Conservation (phyloP, 352 stramenopile genomes). For the Aphanomyces invadans region DNA sequence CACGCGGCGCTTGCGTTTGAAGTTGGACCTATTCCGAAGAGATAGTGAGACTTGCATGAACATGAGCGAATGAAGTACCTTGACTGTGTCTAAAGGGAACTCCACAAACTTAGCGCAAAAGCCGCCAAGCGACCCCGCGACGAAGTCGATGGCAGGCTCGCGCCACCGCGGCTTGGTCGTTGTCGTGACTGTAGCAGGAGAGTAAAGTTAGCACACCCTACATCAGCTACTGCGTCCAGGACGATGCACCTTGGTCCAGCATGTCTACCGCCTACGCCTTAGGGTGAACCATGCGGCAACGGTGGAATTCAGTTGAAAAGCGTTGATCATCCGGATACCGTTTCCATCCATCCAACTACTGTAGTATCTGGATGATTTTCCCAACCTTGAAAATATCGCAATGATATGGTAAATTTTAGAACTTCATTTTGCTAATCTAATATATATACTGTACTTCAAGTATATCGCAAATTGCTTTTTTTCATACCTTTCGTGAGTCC, state of each 20-base stretch:
- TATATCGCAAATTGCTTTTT: too few species aligned
- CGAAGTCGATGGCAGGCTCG: conserved; percentile 19
- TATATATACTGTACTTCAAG: too few species aligned
- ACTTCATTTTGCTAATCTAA: too few species aligned
- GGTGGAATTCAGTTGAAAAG: not conserved
- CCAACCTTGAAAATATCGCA: too few species aligned
- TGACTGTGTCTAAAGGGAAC: conserved; percentile 26
- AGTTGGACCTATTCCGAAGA: conserved; percentile 4
- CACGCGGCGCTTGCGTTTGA: conserved; percentile 14
- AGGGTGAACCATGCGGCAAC: not conserved
- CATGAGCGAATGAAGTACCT: not conserved
- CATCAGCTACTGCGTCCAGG: not conserved
- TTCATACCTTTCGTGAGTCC: too few species aligned
- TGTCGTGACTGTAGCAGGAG: not conserved
- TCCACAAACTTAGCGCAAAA: conserved; percentile 24
- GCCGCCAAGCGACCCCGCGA: conserved; percentile 16
- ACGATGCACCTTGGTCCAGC: conserved; percentile 3
- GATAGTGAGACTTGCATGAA: not conserved
- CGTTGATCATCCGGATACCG: not conserved
- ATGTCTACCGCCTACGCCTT: not conserved
- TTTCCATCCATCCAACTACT: not conserved
- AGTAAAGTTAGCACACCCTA: not conserved
- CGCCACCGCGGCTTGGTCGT: conserved; percentile 19
- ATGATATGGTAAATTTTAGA: too few species aligned
- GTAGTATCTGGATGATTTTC: too few species aligned